A percentile compares a stretch with the other conserved stretches of the same genome.
Conservation (phyloP, 768 basidiomycete species). For the Coprinopsis sp. region DNA sequence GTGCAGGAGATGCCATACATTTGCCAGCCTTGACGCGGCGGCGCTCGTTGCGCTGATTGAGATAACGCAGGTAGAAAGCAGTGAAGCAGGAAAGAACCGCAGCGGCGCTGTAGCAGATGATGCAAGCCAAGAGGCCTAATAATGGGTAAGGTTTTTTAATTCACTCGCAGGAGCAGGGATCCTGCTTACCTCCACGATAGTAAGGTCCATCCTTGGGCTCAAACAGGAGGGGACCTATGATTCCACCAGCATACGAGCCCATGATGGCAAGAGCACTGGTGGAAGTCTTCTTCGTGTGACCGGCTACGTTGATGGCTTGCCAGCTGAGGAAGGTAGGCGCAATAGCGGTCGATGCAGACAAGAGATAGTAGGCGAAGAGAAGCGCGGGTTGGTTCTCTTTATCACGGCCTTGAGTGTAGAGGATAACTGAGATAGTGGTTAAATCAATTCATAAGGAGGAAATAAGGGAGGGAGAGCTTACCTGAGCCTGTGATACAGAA, state of each 20-base stretch:
- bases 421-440: constrained; percentile 18
- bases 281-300: constrained; percentile 27
- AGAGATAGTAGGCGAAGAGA: constrained; percentile 28
- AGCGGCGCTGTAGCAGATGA: constrained; percentile 15
- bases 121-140: constrained; percentile 13
- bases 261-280: constrained; percentile 23
- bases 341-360: constrained; percentile 18
- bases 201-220: constrained; percentile 16
- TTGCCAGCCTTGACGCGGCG: constrained; percentile 19
- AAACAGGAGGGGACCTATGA: constrained; percentile 25
- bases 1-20: constrained; percentile 5
- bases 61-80: constrained; percentile 12
- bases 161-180: background rate
- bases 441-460: background rate
- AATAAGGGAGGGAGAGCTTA: constrained; percentile 6
- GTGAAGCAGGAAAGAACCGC: constrained; percentile 15
- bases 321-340: constrained; percentile 26
- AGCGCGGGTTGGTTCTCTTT: constrained; percentile 22
- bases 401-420: constrained; percentile 20
- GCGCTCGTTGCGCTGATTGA: constrained; percentile 17
- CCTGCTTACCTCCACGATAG: constrained; percentile 15
- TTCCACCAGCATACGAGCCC: constrained; percentile 22
- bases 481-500: constrained; percentile 22
- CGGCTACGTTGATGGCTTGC: constrained; percentile 32
- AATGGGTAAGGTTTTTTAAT: background rate